Percentiles rank a stretch among this genome's conserved stretches.
Conservation (phyloP, 495 filamentous ascomycete genomes). For the Penicillium robsamsonii region DNA sequence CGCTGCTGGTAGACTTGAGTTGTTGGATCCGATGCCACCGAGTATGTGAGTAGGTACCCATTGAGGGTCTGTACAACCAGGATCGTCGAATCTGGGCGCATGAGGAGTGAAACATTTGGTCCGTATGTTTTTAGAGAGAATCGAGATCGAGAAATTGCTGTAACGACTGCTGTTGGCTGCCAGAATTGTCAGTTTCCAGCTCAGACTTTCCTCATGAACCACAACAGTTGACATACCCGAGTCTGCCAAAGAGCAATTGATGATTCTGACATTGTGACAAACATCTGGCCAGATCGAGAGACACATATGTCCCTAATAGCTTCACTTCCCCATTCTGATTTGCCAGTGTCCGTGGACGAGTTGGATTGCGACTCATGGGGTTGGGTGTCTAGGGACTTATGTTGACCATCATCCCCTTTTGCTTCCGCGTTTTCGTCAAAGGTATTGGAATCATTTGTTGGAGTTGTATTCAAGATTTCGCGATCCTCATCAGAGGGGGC, state of each 20-base stretch:
- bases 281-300: slow-evolving; percentile 79
- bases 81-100: slow-evolving; percentile 89
- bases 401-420: not conserved
- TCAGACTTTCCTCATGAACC: not conserved
- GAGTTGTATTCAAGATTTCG: slow-evolving; percentile 4
- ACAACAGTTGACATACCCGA: slow-evolving; percentile 57
- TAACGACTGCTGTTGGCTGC: slow-evolving; percentile 86
- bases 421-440: slow-evolving; percentile 5
- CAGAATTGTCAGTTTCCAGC: slow-evolving; percentile 30
- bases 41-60: slow-evolving; percentile 92
- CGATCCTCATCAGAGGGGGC: slow-evolving; percentile 40
- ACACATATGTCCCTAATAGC: slow-evolving; percentile 72
- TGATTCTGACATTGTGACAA: slow-evolving; percentile 81
- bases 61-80: slow-evolving; percentile 86
- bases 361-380: slow-evolving; percentile 12
- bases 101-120: slow-evolving; percentile 73
- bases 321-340: slow-evolving; percentile 48
- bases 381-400: slow-evolving; percentile 12
- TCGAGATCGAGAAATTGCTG: slow-evolving; percentile 75
- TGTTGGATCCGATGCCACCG: slow-evolving; percentile 78
- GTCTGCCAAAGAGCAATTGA: slow-evolving; percentile 93
- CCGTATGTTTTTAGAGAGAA: slow-evolving; percentile 81
- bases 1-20: slow-evolving; percentile 80
- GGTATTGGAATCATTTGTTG: slow-evolving; percentile 3
- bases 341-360: slow-evolving; percentile 20